Evolutionary conservation across 2,329 filamentous ascomycete species (phyloP).

Genomic region (Microdochium trichocladiopsis): DNA sequence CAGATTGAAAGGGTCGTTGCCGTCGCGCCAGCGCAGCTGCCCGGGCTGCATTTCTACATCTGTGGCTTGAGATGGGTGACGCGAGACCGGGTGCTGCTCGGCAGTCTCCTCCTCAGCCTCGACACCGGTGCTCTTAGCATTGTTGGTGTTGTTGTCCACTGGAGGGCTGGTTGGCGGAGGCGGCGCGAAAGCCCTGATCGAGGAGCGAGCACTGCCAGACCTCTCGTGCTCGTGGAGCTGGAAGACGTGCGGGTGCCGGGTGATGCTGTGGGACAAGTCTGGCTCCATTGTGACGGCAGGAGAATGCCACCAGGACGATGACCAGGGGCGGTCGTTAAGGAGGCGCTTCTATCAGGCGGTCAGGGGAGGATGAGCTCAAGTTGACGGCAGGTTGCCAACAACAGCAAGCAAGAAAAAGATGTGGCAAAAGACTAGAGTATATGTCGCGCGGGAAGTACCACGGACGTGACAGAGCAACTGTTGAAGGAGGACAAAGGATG

Average conservation of each 20-base stretch:
- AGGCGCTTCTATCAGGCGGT: conserved; percentile 1
- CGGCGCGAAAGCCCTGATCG: conserved; percentile 13
- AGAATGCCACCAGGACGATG: neutral
- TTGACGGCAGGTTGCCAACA: neutral
- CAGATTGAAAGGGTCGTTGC: conserved; percentile 77
- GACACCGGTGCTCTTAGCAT: conserved; percentile 38
- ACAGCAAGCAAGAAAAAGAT: neutral
- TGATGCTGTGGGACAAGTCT: conserved; percentile 31
- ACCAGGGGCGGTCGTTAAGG: neutral
- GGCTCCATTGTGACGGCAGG: conserved; percentile 27
- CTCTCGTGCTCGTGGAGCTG: conserved; percentile 24
- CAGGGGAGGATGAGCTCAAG: neutral
- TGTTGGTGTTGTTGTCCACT: conserved; percentile 7
- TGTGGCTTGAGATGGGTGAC: conserved; percentile 21
- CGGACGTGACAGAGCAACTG: too few species aligned
- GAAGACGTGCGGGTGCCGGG: conserved; percentile 37
- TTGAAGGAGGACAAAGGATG: too few species aligned
- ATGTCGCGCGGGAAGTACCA: too few species aligned
- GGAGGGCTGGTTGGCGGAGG: conserved; percentile 6
- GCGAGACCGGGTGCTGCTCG: conserved; percentile 31
- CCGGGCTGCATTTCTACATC: conserved; percentile 37
- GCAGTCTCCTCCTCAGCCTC: conserved; percentile 25
- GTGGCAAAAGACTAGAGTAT: neutral
- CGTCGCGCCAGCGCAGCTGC: conserved; percentile 34
- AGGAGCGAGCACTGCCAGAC: conserved; percentile 9